A percentile compares a stretch with the other conserved stretches of the same genome.
Conservation (phyloP, 768 basidiomycete species). For the Termitomyces sp. region DNA sequence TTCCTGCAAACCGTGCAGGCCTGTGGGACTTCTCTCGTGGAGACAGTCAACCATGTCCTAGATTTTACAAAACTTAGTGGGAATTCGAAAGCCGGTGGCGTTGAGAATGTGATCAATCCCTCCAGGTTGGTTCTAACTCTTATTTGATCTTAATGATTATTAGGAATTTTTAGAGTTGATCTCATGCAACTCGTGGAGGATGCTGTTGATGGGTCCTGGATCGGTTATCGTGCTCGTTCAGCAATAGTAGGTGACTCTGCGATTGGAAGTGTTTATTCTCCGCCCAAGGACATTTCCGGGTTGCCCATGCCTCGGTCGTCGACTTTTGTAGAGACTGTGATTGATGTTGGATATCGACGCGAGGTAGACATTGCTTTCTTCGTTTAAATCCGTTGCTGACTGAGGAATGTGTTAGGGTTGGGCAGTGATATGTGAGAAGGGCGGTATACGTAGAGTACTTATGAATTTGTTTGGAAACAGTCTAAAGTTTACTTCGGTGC, state of each 20-base stretch:
- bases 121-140: conserved; percentile 42
- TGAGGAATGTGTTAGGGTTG: conserved; percentile 54
- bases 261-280: conserved; percentile 91
- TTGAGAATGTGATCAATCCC: conserved; percentile 68
- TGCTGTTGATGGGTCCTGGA: conserved; percentile 91
- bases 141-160: conserved; percentile 3
- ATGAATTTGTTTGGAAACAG: conserved; percentile 97
- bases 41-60: conserved; percentile 94
- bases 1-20: conserved; percentile 93
- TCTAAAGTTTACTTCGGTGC: conserved; percentile 82
- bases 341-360: conserved; percentile 74
- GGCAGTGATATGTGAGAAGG: conserved; percentile 84
- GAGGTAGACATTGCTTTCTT: conserved; percentile 34
- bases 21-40: conserved; percentile 91
- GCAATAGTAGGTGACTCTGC: conserved; percentile 63
- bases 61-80: conserved; percentile 96
- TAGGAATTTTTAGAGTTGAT: conserved; percentile 43
- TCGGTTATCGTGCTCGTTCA: conserved; percentile 81
- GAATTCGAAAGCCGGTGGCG: conserved; percentile 70
- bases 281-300: conserved; percentile 52
- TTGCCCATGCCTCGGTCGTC: conserved; percentile 35
- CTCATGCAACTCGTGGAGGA: conserved; percentile 81
- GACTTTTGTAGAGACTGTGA: conserved; percentile 72
- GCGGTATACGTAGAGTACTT: conserved; percentile 83
- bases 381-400: neutral